Base-by-base conservation (phyloP, 768 basidiomycete genomes). In the Boletus reticulatus region DNA sequence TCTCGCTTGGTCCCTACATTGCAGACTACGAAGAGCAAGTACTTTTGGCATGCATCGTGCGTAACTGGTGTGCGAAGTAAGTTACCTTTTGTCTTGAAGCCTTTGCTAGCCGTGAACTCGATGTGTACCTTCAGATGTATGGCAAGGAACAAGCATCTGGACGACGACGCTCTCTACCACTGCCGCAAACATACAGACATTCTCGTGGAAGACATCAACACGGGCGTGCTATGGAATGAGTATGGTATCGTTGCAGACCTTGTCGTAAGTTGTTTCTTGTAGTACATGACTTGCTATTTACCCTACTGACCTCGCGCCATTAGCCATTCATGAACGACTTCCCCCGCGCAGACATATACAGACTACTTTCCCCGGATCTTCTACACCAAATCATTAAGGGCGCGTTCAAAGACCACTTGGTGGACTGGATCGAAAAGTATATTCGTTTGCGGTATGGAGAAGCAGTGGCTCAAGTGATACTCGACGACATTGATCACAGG, bases 11-110 rank as follows among this genome's bases (percentile, higher is more conserved):
- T 0, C 68, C 73, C 0, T 73, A 73, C 24, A 76, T 78, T 50
- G 72, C 72, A 0, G 72, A 78, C 48, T 77, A 78, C 37, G 73
- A 72, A 0, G 75, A 78, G 45, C 76, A 77, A 52, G 70, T 57
- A 0, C 43, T 73, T 0, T 50, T 75, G 0, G 60, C 69, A 1
- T 67, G 73, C 37, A 61, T 75, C 29, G 63, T 76, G 0, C 62
- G 65, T 22, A 62, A 60, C 2, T 76, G 75, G 75, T 78, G 76
- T 16, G 17, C 39, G 17, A 53, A 48, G 52, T 53, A 22, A 36
- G 49, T 38, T 3, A 12, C 4, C 4, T 11, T 11, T 13, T 13
- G 19, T 9, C 8, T 5, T 17, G 4, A 22, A 29, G 6, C 20
- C 5, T 19, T 20, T 4, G 20, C n/a, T 32, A 8, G 24, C 24